Evolutionary conservation across 1,284 basidiomycete genomes (phyloP), one percentile per base, ranked within the genome.

Genomic region (Trametes polyzona): DNA sequence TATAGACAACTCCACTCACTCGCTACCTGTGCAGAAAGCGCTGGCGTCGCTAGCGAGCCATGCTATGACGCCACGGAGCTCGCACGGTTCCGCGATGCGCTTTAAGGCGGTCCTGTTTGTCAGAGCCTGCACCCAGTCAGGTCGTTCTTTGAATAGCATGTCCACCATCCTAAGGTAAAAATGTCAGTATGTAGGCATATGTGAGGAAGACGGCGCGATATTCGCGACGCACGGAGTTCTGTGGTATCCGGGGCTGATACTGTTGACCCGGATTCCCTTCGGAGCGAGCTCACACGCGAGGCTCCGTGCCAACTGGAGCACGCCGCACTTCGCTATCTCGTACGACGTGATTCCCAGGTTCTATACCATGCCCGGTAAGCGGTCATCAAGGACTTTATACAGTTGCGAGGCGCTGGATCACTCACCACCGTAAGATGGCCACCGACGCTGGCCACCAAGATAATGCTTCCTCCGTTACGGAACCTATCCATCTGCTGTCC

Each of bases 401-500:
- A 21, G 8, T 21, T 8, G 16, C 6, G 8, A 26, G n/a, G 27
- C 46, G 33, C 32, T 24, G 11, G 37, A 6, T 3, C 1, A 57
- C 78, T 51, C 64, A 88, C 91, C 74, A 93, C 92, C 50, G 90
- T 89, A 61, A 93, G 84, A 44, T 83, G 84, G 17, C 91, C 93
- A 30, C 87, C 89, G 88, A 95, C 92, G 56, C 90, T 93, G 16
- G 89, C 92, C 61, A 94, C 87, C 58, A 93, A 71, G 59, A 92
- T 82, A 62, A 95, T 92, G 63, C 90, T 93, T 0, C 92, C 93
- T 5, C 80, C 78, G 16, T 78, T 82, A 3, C 83, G 82, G 62
- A 87, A 90, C 26, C 84, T 78, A 16, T 69, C 76, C 89, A 92
- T 93, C 73, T 90, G 84, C 52, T 83, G 78, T 2, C 89, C 92